Conservation (phyloP, 1,284 basidiomycete species). For the Cryptococcus jaspeensis region DNA sequence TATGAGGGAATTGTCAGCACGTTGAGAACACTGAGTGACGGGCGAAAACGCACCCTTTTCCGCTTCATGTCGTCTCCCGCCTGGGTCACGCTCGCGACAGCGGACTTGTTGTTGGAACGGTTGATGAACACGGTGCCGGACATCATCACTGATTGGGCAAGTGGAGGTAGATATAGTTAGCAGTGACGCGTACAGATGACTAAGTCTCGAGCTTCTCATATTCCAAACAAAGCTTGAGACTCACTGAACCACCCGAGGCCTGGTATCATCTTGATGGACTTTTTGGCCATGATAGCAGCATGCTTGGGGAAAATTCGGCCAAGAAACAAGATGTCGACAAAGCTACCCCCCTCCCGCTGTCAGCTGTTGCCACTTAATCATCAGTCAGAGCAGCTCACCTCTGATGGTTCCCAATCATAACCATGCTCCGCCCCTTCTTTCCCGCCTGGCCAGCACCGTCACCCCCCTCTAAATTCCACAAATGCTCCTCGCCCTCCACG, state of each 20-base stretch:
- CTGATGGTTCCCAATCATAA: conserved; percentile 92
- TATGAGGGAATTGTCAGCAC: conserved; percentile 29
- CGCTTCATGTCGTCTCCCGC: conserved; percentile 82
- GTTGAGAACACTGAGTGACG: not conserved
- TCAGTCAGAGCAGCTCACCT: conserved; percentile 48
- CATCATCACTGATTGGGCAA: conserved; percentile 62
- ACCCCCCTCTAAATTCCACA: conserved; percentile 57
- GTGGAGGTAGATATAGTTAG: not conserved
- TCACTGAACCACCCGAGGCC: conserved; percentile 79
- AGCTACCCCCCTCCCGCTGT: conserved; percentile 50
- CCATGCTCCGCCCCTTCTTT: conserved; percentile 47
- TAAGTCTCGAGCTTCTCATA: not conserved
- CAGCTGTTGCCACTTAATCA: too few relatives aligned
- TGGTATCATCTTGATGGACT: conserved; percentile 80
- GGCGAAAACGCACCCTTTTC: conserved; percentile 52
- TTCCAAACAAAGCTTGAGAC: conserved; percentile 3
- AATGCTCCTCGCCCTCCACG: conserved; percentile 82
- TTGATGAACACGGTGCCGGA: conserved; percentile 92
- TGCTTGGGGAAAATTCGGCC: conserved; percentile 83
- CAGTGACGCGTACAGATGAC: not conserved
- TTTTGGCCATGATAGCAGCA: conserved; percentile 91
- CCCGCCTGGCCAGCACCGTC: conserved; percentile 35
- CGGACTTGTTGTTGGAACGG: conserved; percentile 72
- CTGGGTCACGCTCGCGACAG: conserved; percentile 73
- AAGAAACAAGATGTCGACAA: conserved; percentile 81